Conservation (phyloP, 2,329 filamentous ascomycete genomes). For the Xenosphaeropsis pyriputrescens region DNA sequence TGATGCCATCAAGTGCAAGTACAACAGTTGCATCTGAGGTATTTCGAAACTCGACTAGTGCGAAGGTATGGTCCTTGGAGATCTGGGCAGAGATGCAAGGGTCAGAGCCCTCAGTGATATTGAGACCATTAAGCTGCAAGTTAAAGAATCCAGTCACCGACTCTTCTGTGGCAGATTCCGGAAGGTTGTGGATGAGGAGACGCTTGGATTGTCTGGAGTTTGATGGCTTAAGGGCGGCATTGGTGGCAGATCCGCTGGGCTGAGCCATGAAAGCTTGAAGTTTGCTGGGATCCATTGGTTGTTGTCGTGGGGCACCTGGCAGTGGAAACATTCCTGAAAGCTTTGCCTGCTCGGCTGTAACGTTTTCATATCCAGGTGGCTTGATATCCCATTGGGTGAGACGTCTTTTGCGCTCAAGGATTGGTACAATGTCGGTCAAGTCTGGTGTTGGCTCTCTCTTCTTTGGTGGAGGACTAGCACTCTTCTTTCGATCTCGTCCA, state of each 20-base stretch:
- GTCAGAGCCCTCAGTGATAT: slow-evolving; percentile 71
- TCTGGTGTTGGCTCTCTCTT: slow-evolving; percentile 94
- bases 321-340: slow-evolving; percentile 98
- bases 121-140: slow-evolving; percentile 89
- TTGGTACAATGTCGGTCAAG: slow-evolving; percentile 68
- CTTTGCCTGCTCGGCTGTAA: slow-evolving; percentile 97
- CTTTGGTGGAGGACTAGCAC: slow-evolving; percentile 68
- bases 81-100: slow-evolving; percentile 77
- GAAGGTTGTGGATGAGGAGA: slow-evolving; percentile 75
- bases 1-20: slow-evolving; percentile 76
- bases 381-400: slow-evolving; percentile 99
- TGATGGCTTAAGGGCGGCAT: slow-evolving; percentile 73
- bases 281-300: slow-evolving; percentile 87
- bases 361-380: slow-evolving; percentile 92
- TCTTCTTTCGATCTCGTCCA: slow-evolving; percentile 37
- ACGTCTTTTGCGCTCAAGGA: slow-evolving; percentile 77
- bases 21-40: slow-evolving; percentile 82
- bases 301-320: slow-evolving; percentile 84
- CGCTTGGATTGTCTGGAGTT: slow-evolving; percentile 92
- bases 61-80: slow-evolving; percentile 65
- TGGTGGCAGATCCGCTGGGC: slow-evolving; percentile 50
- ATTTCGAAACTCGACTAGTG: slow-evolving; percentile 80
- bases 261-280: slow-evolving; percentile 94
- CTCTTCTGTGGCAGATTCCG: slow-evolving; percentile 60
- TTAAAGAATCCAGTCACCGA: slow-evolving; percentile 79